Evolutionary conservation across 176 grass and related monocot species (phyloP), one percentile per base, ranked within the genome.

Genomic region (Oropetium thomaeum): DNA sequence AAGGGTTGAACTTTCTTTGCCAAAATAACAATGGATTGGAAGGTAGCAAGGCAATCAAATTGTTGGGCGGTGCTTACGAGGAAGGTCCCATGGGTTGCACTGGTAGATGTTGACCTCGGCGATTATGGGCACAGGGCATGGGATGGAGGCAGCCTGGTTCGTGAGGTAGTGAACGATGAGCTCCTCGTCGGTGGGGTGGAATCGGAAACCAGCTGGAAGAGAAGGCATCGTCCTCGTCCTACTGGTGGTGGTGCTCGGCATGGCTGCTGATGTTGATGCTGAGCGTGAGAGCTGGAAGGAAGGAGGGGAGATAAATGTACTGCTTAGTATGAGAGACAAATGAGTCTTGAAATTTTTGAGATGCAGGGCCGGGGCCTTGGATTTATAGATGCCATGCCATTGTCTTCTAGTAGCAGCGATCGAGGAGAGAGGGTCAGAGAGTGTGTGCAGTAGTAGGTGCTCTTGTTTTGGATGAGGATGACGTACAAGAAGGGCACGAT

Each of bases 21-120:
- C n/a, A n/a, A n/a, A n/a, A n/a, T n/a, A n/a, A n/a, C n/a, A n/a
- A n/a, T n/a, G n/a, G n/a, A n/a, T n/a, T n/a, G n/a, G n/a, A n/a
- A n/a, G n/a, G n/a, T n/a, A n/a, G n/a, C n/a, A n/a, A n/a, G n/a
- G n/a, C n/a, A n/a, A n/a, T n/a, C n/a, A n/a, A n/a, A n/a, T n/a
- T n/a, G n/a, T n/a, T n/a, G n/a, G n/a, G n/a, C n/a, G n/a, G 5
- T 11, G 71, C 9, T 49, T 83, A 93, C 95, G 89, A 31, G 88
- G 95, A 25, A 98, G 90, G 0, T 98, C 81, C 90, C 95, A 93
- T 4, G 95, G 95, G 76, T 94, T 86, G 69, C 77, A 94, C 64
- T 86, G 87, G 86, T 98, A 93, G 75, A 98, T 93, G 77, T 98
- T 83, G 79, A 94, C 91, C 84, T 94, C 95, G 16, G 90, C 95